phyloP scores from a whole-genome alignment of 208 protist species.

The Leptomonas pyrrhocoris region DNA sequence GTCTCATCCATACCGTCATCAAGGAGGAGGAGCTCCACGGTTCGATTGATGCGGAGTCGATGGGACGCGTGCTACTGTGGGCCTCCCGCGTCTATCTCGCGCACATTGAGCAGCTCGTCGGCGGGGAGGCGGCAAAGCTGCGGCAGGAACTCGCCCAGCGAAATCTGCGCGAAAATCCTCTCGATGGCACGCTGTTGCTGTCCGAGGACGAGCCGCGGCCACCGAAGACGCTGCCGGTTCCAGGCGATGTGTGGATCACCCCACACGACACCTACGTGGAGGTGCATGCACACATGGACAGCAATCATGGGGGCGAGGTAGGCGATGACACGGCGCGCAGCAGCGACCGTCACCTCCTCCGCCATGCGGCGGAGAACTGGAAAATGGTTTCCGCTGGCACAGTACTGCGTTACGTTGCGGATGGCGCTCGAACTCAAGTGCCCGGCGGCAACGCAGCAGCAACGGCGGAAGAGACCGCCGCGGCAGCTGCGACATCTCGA shows the following conservation, averaged over 20 bases:
- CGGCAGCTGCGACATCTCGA: not conserved
- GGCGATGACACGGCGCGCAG: not conserved
- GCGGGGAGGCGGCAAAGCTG: constrained; percentile 41
- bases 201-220: constrained; percentile 31
- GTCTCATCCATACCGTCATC: constrained; percentile 42
- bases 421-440: too few species aligned
- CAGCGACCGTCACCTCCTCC: not conserved
- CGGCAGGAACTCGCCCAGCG: constrained; percentile 48
- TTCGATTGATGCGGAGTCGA: constrained; percentile 29
- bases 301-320: too few species aligned
- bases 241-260: constrained; percentile 51
- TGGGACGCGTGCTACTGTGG: constrained; percentile 53
- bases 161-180: constrained; percentile 40
- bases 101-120: constrained; percentile 34
- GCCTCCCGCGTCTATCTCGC: constrained; percentile 41
- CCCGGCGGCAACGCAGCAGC: too few species aligned
- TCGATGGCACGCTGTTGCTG: constrained; percentile 34
- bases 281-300: not conserved
- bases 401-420: constrained; percentile 36
- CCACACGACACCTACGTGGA: constrained; percentile 38
- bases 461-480: not conserved
- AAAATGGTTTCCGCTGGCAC: constrained; percentile 29
- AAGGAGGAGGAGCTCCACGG: constrained; percentile 39
- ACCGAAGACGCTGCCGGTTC: not conserved
- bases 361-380: constrained; percentile 22